These are phyloP conservation scores for Beta corolliflora DNA, from an alignment of 179 eudicot genomes.

Conservation along the genomic window DNA sequence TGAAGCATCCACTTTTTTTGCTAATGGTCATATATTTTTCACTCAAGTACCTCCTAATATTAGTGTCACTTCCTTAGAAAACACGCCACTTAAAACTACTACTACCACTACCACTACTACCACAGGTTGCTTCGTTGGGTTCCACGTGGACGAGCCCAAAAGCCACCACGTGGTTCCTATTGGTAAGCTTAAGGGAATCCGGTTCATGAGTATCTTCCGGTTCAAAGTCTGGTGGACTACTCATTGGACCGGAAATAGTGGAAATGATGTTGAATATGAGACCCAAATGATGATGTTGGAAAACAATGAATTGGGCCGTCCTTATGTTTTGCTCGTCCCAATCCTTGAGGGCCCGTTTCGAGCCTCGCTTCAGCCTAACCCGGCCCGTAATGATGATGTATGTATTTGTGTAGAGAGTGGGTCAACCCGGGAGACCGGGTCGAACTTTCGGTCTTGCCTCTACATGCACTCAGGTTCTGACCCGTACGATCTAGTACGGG, in stretches of 20 bases:
- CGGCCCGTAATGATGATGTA: constrained; percentile 31
- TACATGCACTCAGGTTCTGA: constrained; percentile 58
- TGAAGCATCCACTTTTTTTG: constrained; percentile 30
- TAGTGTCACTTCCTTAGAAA: constrained; percentile 6
- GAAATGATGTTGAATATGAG: constrained; percentile 64
- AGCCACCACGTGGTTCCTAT: constrained; percentile 22
- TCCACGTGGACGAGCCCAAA: neutral
- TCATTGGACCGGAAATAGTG: constrained; percentile 67
- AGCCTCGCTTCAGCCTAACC: constrained; percentile 63
- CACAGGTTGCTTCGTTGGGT: constrained; percentile 9
- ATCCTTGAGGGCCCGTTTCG: constrained; percentile 67
- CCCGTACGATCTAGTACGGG: constrained; percentile 54
- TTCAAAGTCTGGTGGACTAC: constrained; percentile 96
- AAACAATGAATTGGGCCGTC: constrained; percentile 42
- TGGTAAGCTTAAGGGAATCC: constrained; percentile 56
- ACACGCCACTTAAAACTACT: neutral
- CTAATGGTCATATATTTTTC: constrained; percentile 25
- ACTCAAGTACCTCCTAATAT: constrained; percentile 28
- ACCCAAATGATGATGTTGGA: constrained; percentile 74
- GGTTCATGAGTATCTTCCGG: constrained; percentile 77
- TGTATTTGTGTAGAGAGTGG: constrained; percentile 68
- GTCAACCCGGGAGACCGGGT: constrained; percentile 39
- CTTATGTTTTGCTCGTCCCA: constrained; percentile 64
- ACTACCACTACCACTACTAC: neutral
- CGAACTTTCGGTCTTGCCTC: constrained; percentile 36